Base-by-base conservation (phyloP, 495 filamentous ascomycete species). In the Neurospora sp. region DNA sequence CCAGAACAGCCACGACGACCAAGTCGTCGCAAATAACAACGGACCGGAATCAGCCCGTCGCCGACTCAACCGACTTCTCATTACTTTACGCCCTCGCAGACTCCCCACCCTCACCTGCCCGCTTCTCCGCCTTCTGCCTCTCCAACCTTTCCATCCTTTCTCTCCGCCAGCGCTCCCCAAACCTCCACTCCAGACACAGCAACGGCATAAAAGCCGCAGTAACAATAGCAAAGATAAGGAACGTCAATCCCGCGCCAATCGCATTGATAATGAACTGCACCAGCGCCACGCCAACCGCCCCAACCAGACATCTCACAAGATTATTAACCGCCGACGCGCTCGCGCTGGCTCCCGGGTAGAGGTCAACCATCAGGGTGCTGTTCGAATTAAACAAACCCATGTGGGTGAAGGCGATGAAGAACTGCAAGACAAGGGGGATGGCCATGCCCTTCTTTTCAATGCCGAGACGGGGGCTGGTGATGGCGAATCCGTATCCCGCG, bases 251-350 rank as follows among this genome's bases (percentile, higher is more conserved):
- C 14, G 82, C 79, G 3, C 89, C 91, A 85, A 91, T 87, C 0
- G 75, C 82, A 22, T 86, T 79, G 27, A 89, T 80, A 83, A 91
- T 89, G 6, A 87, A 86, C 74, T 87, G 84, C 70, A 92, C 86
- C n/a, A 87, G 78, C 2, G 86, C 90, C 22, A 89, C 88, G 0
- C 87, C 88, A 0, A 81, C 89, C 8, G 90, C 90, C 2, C 90
- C 89, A 37, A 91, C 77, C 69, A 87, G 75, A 79, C 89, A 92
- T 11, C 90, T 81, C 4, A 87, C 81, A 4, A 92, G 79, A 74
- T 92, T 91, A 72, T 88, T 91, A 12, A 89, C 87, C 10, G 90
- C 90, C 7, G 90, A 89, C 0, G 88, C 88, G 6, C 89, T 88
- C 0, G 86, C 84, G 18, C 89, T 86, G 20, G 83, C 83, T 1